These are phyloP conservation scores for Suillus subluteus DNA, from an alignment of 768 basidiomycete genomes.

Conservation along the genomic window DNA sequence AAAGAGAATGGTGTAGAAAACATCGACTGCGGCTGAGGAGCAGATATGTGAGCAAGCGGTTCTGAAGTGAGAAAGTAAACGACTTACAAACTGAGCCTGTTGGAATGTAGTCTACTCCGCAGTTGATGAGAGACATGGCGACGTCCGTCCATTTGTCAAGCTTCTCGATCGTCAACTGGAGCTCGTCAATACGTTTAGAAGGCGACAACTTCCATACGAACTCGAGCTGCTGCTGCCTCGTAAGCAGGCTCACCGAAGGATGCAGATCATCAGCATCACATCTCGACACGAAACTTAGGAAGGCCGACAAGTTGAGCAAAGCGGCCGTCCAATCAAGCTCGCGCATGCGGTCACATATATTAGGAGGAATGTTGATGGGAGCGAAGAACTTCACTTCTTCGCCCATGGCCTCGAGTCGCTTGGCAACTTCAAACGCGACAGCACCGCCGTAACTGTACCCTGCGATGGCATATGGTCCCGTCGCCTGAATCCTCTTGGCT, in stretches of 20 bases:
- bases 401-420: constrained; percentile 31
- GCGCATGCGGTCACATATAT: constrained; percentile 43
- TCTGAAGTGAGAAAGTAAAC: neutral
- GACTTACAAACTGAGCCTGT: constrained; percentile 32
- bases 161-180: constrained; percentile 28
- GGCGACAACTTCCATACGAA: constrained; percentile 32
- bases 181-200: constrained; percentile 29
- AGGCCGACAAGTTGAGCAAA: constrained; percentile 44
- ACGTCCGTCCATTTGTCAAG: constrained; percentile 34
- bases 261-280: constrained; percentile 26
- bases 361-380: constrained; percentile 39
- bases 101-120: constrained; percentile 32
- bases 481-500: constrained; percentile 32
- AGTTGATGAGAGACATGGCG: constrained; percentile 32
- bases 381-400: constrained; percentile 37
- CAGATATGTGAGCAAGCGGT: constrained; percentile 8
- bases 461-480: constrained; percentile 38
- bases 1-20: constrained; percentile 32
- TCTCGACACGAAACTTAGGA: constrained; percentile 39
- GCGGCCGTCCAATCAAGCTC: constrained; percentile 45
- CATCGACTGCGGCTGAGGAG: constrained; percentile 22
- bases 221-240: constrained; percentile 27
- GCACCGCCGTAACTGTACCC: constrained; percentile 44
- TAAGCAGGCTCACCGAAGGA: constrained; percentile 22
- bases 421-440: constrained; percentile 41